Evolutionary conservation across 768 basidiomycete genomes (phyloP), one percentile per base, ranked within the genome.

Genomic region (Naganishia vishniacii): DNA sequence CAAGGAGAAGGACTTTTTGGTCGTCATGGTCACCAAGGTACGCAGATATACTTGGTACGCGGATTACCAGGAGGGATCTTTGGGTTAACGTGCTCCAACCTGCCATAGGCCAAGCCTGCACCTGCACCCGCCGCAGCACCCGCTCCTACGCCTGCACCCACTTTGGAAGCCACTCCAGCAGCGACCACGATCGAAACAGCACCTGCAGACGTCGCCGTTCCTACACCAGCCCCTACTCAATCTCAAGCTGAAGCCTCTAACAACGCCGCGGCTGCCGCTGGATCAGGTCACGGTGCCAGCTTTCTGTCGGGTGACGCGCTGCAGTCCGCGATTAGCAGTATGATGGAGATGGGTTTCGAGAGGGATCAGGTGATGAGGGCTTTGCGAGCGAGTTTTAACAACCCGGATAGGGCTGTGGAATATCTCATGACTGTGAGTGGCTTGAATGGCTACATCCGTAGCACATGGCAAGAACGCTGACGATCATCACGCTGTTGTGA

Each of bases 21-120:
- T 99, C n/a, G 84, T 99, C 45, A 99, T 98, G 94, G 89, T 97
- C 34, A 84, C 91, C 56, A 98, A 95, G 85, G 93, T 93, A 67
- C 56, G 80, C 71, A 18, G 34, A 61, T 69, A 0, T 63, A n/a
- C 31, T 20, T 11, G 44, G 13, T 40, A 20, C 20, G 31, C 28
- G 3, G 12, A 28, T 25, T 12, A 37, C 4, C 20, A 12, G 23
- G 62, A 16, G n/a, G 32, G 32, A 7, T 15, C 16, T 25, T 53
- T 45, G n/a, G 41, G 23, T 47, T 20, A 26, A 23, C 53, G 28
- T 59, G 42, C 18, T 26, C 18, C 26, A 20, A 1, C n/a, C 26
- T 20, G 20, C 48, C 7, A 45, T 68, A 77, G 77, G 77, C 80
- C 29, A 80, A 80, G 67, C 73, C 76, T 3, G 65, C 72, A 6